Percentiles rank a stretch among this genome's conserved stretches.
Conservation (phyloP, 257 asterid species). For the Forsythia viridissima region DNA sequence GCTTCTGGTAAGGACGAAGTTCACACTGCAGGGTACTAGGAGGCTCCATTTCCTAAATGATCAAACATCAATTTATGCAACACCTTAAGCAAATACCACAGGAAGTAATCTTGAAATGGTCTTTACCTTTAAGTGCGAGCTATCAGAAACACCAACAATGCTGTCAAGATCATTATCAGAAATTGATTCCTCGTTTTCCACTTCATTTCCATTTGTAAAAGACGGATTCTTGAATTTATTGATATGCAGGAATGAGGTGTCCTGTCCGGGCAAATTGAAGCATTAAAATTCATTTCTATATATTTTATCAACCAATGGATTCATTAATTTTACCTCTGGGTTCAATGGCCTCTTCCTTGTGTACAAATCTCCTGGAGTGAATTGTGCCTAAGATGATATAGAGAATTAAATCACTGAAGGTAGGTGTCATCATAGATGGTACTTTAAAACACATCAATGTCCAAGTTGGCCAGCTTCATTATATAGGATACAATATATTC, state of each 20-base stretch:
- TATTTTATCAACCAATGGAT: slow-evolving; percentile 12
- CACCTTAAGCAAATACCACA: slow-evolving; percentile 10
- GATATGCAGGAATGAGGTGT: slow-evolving; percentile 48
- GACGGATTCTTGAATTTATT: slow-evolving; percentile 46
- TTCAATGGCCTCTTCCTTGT: slow-evolving; percentile 81
- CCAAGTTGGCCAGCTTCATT: slow-evolving; percentile 17
- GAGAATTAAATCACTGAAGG: slow-evolving; percentile 15
- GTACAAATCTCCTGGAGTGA: slow-evolving; percentile 79
- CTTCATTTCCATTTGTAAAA: slow-evolving; percentile 48
- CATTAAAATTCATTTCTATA: slow-evolving; percentile 26
- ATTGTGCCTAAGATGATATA: slow-evolving; percentile 65
- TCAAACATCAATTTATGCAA: slow-evolving; percentile 21
- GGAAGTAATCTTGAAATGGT: slow-evolving; percentile 12
- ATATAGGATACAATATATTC: slow-evolving; percentile 8
- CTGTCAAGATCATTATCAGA: slow-evolving; percentile 89
- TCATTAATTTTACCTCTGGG: slow-evolving; percentile 51
- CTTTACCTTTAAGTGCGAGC: slow-evolving; percentile 70
- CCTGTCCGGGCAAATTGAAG: slow-evolving; percentile 50
- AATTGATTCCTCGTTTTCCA: slow-evolving; percentile 70
- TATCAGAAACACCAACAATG: slow-evolving; percentile 83
- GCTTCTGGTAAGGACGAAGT: slow-evolving; percentile 96
- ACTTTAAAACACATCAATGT: not conserved
- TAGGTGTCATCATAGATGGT: slow-evolving; percentile 7
- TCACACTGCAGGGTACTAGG: slow-evolving; percentile 81
- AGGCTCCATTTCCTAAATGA: slow-evolving; percentile 88